Evolutionary conservation across 2,329 filamentous ascomycete genomes (phyloP).

Genomic region (Leptographium lundbergii): DNA sequence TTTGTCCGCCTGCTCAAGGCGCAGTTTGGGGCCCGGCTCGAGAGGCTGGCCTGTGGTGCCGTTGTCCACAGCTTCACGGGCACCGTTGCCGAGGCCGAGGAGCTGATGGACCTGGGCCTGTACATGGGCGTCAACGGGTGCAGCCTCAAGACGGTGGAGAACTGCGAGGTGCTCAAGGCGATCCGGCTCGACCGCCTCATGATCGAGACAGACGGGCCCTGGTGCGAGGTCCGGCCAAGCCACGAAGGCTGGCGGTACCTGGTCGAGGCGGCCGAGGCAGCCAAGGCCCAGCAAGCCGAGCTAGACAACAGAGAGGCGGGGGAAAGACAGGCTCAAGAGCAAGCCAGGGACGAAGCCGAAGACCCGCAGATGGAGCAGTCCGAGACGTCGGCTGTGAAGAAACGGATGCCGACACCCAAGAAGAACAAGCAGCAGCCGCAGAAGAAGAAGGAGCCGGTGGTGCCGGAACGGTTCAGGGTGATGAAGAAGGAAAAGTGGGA

Average conservation of each 20-base stretch:
- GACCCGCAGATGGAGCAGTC: no score
- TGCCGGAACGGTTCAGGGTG: conserved; percentile 61
- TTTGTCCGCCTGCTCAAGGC: conserved; percentile 61
- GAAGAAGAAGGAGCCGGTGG: conserved; percentile 37
- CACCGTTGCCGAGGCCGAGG: conserved; percentile 68
- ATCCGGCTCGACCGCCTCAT: conserved; percentile 72
- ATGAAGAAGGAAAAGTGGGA: conserved; percentile 96
- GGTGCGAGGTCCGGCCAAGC: conserved; percentile 86
- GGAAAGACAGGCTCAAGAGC: conserved; percentile 1
- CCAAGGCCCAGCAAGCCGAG: conserved; percentile 1
- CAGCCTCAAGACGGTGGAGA: conserved; percentile 88
- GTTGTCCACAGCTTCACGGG: conserved; percentile 96
- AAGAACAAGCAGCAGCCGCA: background rate
- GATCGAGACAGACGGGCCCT: conserved; percentile 94
- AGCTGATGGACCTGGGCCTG: conserved; percentile 67
- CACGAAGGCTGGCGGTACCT: conserved; percentile 73
- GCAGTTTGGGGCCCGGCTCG: conserved; percentile 44
- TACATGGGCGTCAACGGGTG: conserved; percentile 96
- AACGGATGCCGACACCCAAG: background rate
- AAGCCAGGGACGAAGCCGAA: conserved; percentile 5
- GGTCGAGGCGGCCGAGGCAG: conserved; percentile 18
- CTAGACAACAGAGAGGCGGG: background rate
- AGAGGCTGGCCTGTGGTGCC: conserved; percentile 54
- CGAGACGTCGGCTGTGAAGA: conserved; percentile 27
- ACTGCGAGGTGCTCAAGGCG: conserved; percentile 69